Percentiles rank a stretch among this genome's conserved stretches.
Evolutionary conservation across 306 rosid genomes (phyloP).

Genomic region (Fragaria iinumae): DNA sequence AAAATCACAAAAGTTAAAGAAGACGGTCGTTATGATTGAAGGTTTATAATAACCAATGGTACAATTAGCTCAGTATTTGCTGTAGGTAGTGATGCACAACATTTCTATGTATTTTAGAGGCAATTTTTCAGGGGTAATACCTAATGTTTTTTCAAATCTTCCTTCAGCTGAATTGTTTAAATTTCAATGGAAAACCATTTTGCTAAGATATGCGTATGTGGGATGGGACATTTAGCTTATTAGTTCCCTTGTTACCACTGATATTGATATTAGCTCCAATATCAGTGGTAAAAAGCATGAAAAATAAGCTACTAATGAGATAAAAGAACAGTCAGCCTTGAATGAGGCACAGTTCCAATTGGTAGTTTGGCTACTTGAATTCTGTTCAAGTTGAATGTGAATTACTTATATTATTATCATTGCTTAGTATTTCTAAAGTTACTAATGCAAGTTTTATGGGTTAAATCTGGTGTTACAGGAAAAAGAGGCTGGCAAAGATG

Average conservation of each 20-base stretch:
- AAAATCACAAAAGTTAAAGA: not conserved
- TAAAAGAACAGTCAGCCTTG: not conserved
- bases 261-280: not conserved
- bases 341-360: not conserved
- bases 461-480: slow-evolving; percentile 49
- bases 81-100: not conserved
- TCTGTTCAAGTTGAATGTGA: not conserved
- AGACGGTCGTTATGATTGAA: not conserved
- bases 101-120: not conserved
- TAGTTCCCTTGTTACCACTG: not conserved
- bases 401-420: not conserved
- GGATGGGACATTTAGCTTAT: not conserved
- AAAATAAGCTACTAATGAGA: not conserved
- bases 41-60: not conserved
- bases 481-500: slow-evolving; percentile 85
- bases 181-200: not conserved
- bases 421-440: not conserved
- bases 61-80: not conserved
- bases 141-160: not conserved
- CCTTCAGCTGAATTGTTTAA: not conserved
- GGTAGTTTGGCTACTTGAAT: not conserved
- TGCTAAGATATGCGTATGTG: not conserved
- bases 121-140: not conserved
- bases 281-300: too few relatives aligned
- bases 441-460: slow-evolving; percentile 1